Conservation (phyloP, 106 monocot genomes). For the Xerophyta viscosa region DNA sequence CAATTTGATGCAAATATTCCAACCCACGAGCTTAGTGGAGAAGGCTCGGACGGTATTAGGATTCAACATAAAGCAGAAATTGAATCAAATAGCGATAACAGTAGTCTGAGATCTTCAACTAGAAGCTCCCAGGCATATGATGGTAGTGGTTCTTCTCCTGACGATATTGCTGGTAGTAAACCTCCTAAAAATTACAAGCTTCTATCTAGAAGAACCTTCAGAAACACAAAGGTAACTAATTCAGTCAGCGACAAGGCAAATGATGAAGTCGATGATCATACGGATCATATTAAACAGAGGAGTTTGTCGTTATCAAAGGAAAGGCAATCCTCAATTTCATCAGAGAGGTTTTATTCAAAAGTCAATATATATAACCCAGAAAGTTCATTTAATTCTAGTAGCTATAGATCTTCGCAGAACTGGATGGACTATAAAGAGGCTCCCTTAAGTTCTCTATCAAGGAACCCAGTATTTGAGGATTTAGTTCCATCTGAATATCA, state of each 20-base stretch:
- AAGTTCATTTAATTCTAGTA: conserved; percentile 29
- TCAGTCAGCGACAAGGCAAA: conserved; percentile 1
- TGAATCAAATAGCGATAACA: conserved; percentile 14
- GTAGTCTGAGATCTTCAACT: conserved; percentile 22
- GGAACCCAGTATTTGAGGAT: conserved; percentile 15
- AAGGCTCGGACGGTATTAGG: too few relatives aligned
- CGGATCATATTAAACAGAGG: neutral
- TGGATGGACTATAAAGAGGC: too few relatives aligned
- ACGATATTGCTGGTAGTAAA: conserved; percentile 5
- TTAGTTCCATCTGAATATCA: neutral
- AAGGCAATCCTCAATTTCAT: neutral
- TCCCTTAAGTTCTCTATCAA: too few relatives aligned
- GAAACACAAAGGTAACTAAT: conserved; percentile 1
- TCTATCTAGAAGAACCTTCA: conserved; percentile 29
- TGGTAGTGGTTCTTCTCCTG: too few relatives aligned
- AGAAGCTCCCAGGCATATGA: too few relatives aligned
- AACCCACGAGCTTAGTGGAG: too few relatives aligned
- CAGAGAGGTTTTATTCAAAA: neutral
- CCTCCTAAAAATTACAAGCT: neutral
- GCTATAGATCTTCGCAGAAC: too few relatives aligned
- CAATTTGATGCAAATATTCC: too few relatives aligned
- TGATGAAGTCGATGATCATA: neutral
- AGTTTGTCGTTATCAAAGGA: conserved; percentile 6
- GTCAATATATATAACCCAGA: neutral
- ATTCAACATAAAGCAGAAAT: too few relatives aligned